Evolutionary conservation across 2,329 filamentous ascomycete species (phyloP).

Genomic region (Penicillium sp.): DNA sequence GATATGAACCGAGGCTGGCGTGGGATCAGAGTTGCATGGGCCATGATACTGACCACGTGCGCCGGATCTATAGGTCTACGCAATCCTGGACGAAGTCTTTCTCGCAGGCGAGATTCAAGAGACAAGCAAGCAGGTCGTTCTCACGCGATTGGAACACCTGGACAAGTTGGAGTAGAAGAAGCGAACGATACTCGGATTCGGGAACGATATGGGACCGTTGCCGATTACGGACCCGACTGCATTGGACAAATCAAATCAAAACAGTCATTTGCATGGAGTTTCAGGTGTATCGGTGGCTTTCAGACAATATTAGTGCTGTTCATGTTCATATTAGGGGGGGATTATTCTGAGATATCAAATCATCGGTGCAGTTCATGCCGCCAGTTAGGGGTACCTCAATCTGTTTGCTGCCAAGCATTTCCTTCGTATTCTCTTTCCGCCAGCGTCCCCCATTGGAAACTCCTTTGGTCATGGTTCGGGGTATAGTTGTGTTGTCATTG

Average conservation of each 20-base stretch:
- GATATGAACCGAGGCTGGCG: not conserved
- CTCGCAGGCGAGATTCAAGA: conserved; percentile 97
- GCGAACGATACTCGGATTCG: not conserved
- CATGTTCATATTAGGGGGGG: conserved; percentile 5
- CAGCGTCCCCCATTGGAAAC: not conserved
- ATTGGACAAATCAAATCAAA: conserved; percentile 13
- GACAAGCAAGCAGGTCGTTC: conserved; percentile 95
- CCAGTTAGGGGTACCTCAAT: conserved; percentile 7
- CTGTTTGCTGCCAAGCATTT: conserved; percentile 10
- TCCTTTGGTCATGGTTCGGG: not conserved
- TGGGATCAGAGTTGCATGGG: not conserved
- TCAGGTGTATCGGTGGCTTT: conserved; percentile 7
- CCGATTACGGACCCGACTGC: conserved; percentile 5
- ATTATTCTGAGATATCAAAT: conserved; percentile 10
- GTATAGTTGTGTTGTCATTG: conserved; percentile 12
- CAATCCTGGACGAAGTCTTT: conserved; percentile 97
- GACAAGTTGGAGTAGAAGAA: conserved; percentile 80
- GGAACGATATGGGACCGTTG: not conserved
- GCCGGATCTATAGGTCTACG: conserved; percentile 67
- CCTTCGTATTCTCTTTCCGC: conserved; percentile 14
- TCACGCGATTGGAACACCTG: conserved; percentile 89
- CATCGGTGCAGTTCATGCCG: conserved; percentile 6
- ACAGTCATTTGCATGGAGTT: conserved; percentile 24
- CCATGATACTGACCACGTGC: conserved; percentile 7
- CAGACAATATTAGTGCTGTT: conserved; percentile 2